phyloP scores from a whole-genome alignment of 2,329 filamentous ascomycete species.

The Biscogniauxia sp. region DNA sequence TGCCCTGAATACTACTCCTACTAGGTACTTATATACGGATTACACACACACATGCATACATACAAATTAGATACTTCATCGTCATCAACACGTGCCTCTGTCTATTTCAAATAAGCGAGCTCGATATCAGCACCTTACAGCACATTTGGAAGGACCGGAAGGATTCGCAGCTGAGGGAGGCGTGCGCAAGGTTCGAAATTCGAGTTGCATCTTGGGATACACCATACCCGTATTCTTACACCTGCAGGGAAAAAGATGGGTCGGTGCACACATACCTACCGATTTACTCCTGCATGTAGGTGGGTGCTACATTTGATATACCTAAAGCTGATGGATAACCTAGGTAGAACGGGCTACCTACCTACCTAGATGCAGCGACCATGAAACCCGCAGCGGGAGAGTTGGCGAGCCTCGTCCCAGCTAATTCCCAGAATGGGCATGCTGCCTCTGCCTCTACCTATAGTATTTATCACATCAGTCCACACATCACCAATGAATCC shows the following conservation, averaged over 20 bases:
- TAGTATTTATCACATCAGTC: too few relatives aligned
- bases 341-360: neutral
- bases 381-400: neutral
- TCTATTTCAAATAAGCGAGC: slow-evolving; percentile 2
- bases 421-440: too few relatives aligned
- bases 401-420: too few relatives aligned
- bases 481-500: too few relatives aligned
- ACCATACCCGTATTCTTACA: neutral
- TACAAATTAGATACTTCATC: neutral
- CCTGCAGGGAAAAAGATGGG: neutral
- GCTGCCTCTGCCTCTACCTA: too few relatives aligned
- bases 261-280: neutral
- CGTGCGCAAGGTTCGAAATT: neutral
- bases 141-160: neutral
- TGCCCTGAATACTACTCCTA: neutral
- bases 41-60: neutral
- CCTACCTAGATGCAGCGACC: neutral
- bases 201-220: neutral
- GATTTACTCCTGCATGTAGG: neutral
- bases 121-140: neutral
- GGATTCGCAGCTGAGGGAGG: slow-evolving; percentile 2
- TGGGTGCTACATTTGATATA: too few relatives aligned
- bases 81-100: neutral
- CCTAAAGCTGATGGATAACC: neutral
- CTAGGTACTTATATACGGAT: too few relatives aligned